Conservation (phyloP, 371 early-diverging fungal species). For the Funneliformis caledonium region DNA sequence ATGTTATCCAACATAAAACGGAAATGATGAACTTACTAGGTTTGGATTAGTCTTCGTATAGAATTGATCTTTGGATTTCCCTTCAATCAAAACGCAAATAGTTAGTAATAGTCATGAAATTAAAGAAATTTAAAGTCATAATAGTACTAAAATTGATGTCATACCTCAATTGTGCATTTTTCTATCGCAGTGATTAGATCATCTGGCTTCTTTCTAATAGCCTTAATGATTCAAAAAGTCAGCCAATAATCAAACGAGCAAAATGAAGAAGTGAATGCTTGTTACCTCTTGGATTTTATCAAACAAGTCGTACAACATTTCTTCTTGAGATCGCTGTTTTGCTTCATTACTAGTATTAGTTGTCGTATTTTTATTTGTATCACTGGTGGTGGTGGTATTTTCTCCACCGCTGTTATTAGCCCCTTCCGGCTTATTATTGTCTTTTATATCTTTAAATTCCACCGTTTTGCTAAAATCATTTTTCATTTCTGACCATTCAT, state of each 20-base stretch:
- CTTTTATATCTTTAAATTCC: constrained; percentile 5
- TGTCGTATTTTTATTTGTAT: no score
- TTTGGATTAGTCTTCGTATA: constrained; percentile 7
- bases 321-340: neutral
- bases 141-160: neutral
- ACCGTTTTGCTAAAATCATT: constrained; percentile 6
- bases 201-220: constrained; percentile 11
- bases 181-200: constrained; percentile 1
- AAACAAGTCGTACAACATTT: constrained; percentile 16
- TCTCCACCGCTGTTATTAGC: no score
- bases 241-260: neutral
- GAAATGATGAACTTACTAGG: constrained; percentile 13
- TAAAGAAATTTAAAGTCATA: neutral
- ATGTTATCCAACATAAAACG: neutral
- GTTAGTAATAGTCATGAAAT: neutral
- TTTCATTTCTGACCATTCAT: constrained; percentile 33
- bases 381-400: no score
- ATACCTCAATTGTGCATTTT: constrained; percentile 18
- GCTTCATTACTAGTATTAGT: no score
- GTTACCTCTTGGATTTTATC: constrained; percentile 25
- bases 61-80: neutral
- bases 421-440: no score
- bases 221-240: constrained; percentile 23
- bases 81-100: neutral
- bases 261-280: neutral